Percentiles rank a stretch among this genome's conserved stretches.
phyloP scores from a whole-genome alignment of 768 basidiomycete genomes.

The Hysterangium stoloniferum region DNA sequence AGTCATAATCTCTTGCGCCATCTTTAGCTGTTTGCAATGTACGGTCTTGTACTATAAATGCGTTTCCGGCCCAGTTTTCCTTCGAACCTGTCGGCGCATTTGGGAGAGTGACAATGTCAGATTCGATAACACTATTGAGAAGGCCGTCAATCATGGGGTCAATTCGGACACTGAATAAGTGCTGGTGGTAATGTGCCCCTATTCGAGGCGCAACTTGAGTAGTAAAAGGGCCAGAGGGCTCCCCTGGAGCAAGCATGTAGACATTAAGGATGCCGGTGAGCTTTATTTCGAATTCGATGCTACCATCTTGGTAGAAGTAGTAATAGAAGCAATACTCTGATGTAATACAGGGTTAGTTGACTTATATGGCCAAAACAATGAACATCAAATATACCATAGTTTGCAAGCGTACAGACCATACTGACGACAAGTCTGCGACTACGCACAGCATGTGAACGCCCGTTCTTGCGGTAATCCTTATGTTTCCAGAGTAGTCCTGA shows the following conservation, averaged over 20 bases:
- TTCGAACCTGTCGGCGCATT: constrained; percentile 64
- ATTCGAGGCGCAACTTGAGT: constrained; percentile 75
- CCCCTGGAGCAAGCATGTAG: constrained; percentile 47
- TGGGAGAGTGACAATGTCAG: constrained; percentile 58
- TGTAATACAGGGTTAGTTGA: neutral
- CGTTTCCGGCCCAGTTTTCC: constrained; percentile 82
- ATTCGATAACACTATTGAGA: constrained; percentile 72
- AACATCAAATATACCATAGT: constrained; percentile 52
- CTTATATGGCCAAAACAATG: neutral
- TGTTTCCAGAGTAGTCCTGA: constrained; percentile 87
- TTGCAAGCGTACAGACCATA: constrained; percentile 86
- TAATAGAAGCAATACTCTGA: constrained; percentile 84
- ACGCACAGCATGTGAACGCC: constrained; percentile 70
- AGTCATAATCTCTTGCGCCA: constrained; percentile 59
- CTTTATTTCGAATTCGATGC: constrained; percentile 76
- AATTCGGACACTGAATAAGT: constrained; percentile 63
- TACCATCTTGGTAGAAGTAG: constrained; percentile 85
- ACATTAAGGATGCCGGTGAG: constrained; percentile 80
- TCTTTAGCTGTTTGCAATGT: constrained; percentile 47
- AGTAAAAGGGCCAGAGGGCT: constrained; percentile 59
- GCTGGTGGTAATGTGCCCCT: constrained; percentile 81
- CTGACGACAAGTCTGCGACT: constrained; percentile 78
- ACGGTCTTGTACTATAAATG: constrained; percentile 58
- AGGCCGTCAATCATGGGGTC: constrained; percentile 92
- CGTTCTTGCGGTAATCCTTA: constrained; percentile 78